Evolutionary conservation across 306 rosid genomes (phyloP).

Genomic region (Cucumis sativus): Cucumber_9930_V3 NC_026658.2:6467001-6467500

Average conservation of each 20-base stretch:
- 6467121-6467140: slow-evolving; percentile 78
- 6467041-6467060: slow-evolving; percentile 96
- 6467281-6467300: neutral
- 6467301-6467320: neutral
- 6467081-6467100: slow-evolving; percentile 89
- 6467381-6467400: neutral
- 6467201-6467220: slow-evolving; percentile 96
- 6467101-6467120: slow-evolving; percentile 80
- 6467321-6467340: neutral
- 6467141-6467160: slow-evolving; percentile 80
- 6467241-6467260: slow-evolving; percentile 95
- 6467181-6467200: slow-evolving; percentile 92
- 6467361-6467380: neutral
- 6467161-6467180: slow-evolving; percentile 76
- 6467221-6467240: slow-evolving; percentile 99
- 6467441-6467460: slow-evolving; percentile 59
- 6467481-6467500: slow-evolving; percentile 62
- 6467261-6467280: slow-evolving; percentile 46
- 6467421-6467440: slow-evolving; percentile 2
- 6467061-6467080: slow-evolving; percentile 77
- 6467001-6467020: neutral
- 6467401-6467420: neutral
- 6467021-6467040: slow-evolving; percentile 19
- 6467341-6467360: neutral
- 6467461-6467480: slow-evolving; percentile 55